Evolutionary conservation across 257 asterid species (phyloP).

Genomic region (Ligustrum vulgare): DNA sequence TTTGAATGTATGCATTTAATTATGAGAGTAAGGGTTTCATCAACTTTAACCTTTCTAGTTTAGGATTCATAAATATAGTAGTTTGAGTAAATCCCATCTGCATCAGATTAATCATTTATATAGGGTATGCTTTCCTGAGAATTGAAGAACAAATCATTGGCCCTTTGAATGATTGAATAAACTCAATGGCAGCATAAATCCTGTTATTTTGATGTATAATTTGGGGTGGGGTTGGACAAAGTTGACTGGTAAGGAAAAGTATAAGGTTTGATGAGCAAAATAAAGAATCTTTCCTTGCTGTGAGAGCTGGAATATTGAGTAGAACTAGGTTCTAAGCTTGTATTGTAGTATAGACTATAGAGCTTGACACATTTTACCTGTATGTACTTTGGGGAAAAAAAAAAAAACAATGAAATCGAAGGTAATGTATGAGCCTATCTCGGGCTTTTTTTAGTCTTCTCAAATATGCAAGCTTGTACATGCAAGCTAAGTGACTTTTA

Average conservation of each 20-base stretch:
- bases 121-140: background rate
- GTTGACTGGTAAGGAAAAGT: background rate
- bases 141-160: background rate
- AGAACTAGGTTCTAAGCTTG: background rate
- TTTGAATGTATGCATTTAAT: constrained; percentile 1
- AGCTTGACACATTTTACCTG: background rate
- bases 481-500: background rate
- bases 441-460: background rate
- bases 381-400: background rate
- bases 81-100: background rate
- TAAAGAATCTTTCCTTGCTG: background rate
- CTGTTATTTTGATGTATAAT: background rate
- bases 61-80: background rate
- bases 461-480: background rate
- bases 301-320: background rate
- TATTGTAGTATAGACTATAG: background rate
- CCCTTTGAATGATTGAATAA: background rate
- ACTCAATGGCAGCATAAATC: background rate
- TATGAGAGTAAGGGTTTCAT: background rate
- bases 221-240: background rate
- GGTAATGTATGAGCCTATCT: background rate
- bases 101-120: background rate
- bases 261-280: background rate
- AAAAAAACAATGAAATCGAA: background rate
- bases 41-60: background rate